Percentiles rank a stretch among this genome's conserved stretches.
These are phyloP conservation scores for Ascochyta viciae-villosae DNA, from an alignment of 2,329 filamentous ascomycete species.

Conservation along the genomic window DNA sequence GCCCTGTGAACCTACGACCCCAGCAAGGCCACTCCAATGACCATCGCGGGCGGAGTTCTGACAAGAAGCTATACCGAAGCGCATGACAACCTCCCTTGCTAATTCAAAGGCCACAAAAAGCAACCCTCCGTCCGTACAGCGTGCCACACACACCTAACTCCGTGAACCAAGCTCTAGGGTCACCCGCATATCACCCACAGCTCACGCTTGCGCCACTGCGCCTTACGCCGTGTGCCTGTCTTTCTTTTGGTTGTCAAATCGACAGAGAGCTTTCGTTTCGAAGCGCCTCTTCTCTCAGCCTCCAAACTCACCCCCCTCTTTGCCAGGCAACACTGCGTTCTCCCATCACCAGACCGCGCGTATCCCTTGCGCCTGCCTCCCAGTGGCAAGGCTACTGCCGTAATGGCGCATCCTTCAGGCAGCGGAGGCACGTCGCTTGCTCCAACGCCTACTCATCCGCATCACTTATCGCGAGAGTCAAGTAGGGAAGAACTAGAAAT, in stretches of 20 bases:
- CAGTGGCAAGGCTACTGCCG: slow-evolving; percentile 20
- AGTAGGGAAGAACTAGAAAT: slow-evolving; percentile 60
- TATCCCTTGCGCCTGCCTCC: slow-evolving; percentile 10
- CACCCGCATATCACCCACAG: slow-evolving; percentile 29
- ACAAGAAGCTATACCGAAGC: slow-evolving; percentile 25
- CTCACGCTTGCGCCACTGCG: slow-evolving; percentile 35
- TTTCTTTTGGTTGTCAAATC: slow-evolving; percentile 22
- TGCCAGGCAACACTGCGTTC: slow-evolving; percentile 30
- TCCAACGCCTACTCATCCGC: slow-evolving; percentile 46
- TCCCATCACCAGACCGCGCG: slow-evolving; percentile 17
- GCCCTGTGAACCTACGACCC: slow-evolving; percentile 15
- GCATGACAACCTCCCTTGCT: slow-evolving; percentile 27
- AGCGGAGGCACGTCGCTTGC: slow-evolving; percentile 48
- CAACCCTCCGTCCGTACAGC: slow-evolving; percentile 21
- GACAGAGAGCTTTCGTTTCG: slow-evolving; percentile 1
- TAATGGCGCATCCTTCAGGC: slow-evolving; percentile 39
- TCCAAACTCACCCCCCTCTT: neutral
- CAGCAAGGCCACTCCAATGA: slow-evolving; percentile 26
- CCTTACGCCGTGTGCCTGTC: slow-evolving; percentile 15
- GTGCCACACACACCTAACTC: slow-evolving; percentile 24
- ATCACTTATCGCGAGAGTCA: slow-evolving; percentile 51
- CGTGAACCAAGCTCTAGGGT: slow-evolving; percentile 26
- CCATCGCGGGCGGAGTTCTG: slow-evolving; percentile 24
- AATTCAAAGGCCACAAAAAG: slow-evolving; percentile 25
- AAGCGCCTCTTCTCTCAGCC: slow-evolving; percentile 6